phyloP scores from a whole-genome alignment of 2,329 filamentous ascomycete species.

The Elsinoe arachidis region DNA sequence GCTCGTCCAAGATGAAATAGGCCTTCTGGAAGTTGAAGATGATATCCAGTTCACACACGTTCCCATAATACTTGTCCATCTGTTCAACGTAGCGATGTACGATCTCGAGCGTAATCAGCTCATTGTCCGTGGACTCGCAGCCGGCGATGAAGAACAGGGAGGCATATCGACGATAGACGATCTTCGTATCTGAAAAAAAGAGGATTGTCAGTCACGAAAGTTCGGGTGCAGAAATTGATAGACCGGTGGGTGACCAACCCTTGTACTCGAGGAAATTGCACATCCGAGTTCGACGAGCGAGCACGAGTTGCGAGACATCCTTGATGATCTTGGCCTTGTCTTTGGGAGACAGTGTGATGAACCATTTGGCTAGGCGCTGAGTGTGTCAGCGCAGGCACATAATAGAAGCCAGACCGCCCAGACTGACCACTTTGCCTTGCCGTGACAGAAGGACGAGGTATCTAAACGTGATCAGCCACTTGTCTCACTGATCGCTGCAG shows the following conservation, averaged over 20 bases:
- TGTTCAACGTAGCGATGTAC: conserved; percentile 99
- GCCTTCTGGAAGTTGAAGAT: conserved; percentile 99
- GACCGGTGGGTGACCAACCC: conserved; percentile 47
- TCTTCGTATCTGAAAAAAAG: conserved; percentile 69
- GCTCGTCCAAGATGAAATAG: conserved; percentile 97
- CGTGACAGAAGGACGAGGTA: conserved; percentile 95
- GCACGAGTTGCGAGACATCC: conserved; percentile 94
- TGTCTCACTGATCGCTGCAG: conserved; percentile 14
- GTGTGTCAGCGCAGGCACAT: conserved; percentile 21
- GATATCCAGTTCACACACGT: conserved; percentile 98
- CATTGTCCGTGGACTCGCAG: conserved; percentile 94
- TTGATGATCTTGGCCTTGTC: conserved; percentile 99
- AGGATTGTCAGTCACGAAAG: conserved; percentile 15
- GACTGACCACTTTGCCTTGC: conserved; percentile 95
- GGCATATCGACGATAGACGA: conserved; percentile 96
- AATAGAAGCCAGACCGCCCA: conserved; percentile 16
- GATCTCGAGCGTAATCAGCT: conserved; percentile 95
- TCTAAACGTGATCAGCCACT: conserved; percentile 41
- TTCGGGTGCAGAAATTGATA: conserved; percentile 12
- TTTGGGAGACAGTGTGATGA: conserved; percentile 91
- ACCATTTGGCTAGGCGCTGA: conserved; percentile 98
- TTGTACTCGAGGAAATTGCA: conserved; percentile 99
- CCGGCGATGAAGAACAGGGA: conserved; percentile 99
- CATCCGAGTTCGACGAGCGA: conserved; percentile 94
- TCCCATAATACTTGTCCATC: conserved; percentile 99